Evolutionary conservation across 2,329 filamentous ascomycete genomes (phyloP).

Genomic region (Leptographium wingfieldii): DNA sequence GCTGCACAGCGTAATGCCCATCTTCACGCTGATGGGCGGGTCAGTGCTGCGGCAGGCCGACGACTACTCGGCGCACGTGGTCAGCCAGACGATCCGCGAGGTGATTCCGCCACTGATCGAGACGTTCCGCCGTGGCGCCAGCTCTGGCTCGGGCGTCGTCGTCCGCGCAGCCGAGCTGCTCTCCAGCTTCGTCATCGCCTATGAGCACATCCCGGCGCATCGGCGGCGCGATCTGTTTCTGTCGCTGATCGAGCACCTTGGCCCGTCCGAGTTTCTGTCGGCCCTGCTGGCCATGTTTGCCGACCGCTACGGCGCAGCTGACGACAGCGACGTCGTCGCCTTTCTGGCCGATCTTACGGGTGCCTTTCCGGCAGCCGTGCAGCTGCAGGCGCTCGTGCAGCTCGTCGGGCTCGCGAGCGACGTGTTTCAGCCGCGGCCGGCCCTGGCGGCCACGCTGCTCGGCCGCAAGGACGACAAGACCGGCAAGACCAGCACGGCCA

Average conservation of each 20-base stretch:
- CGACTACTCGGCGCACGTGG: constrained; percentile 92
- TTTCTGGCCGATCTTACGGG: constrained; percentile 66
- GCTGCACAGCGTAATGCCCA: constrained; percentile 95
- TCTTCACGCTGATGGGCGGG: constrained; percentile 95
- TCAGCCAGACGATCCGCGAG: constrained; percentile 86
- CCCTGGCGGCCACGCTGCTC: constrained; percentile 60
- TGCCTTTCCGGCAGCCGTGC: constrained; percentile 59
- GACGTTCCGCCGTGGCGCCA: constrained; percentile 66
- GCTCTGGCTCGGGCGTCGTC: constrained; percentile 47
- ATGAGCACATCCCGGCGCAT: constrained; percentile 87
- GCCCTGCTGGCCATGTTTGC: constrained; percentile 79
- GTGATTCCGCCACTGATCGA: constrained; percentile 86
- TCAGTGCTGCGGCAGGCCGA: constrained; percentile 87
- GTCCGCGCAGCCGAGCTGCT: constrained; percentile 78
- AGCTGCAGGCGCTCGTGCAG: constrained; percentile 66
- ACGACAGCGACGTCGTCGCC: constrained; percentile 50
- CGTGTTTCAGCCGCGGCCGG: constrained; percentile 61
- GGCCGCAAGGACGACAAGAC: constrained; percentile 33
- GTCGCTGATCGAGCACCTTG: constrained; percentile 73
- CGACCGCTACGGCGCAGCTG: constrained; percentile 74
- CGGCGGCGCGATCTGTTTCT: constrained; percentile 72
- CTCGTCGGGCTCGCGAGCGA: constrained; percentile 65
- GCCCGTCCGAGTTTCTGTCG: constrained; percentile 75
- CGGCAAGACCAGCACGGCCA: not conserved
- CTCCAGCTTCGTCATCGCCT: constrained; percentile 92